Evolutionary conservation across 331 rosid species (phyloP).

Genomic region (Ulmus americana): DNA sequence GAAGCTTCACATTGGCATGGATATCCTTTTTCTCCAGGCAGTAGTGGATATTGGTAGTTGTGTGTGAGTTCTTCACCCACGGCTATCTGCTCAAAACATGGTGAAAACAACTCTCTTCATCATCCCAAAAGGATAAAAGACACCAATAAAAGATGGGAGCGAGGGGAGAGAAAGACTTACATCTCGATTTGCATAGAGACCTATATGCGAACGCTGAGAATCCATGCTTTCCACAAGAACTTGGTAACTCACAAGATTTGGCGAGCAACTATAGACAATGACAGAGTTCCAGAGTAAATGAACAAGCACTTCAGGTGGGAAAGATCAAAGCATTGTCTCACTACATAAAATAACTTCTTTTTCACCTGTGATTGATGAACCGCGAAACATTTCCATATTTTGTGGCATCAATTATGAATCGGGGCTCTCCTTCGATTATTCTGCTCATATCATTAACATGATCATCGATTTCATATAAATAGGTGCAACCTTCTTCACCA

Average conservation of each 20-base stretch:
- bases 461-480: constrained; percentile 54
- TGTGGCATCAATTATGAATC: constrained; percentile 62
- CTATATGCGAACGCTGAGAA: constrained; percentile 65
- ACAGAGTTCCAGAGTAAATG: constrained; percentile 31
- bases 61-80: constrained; percentile 80
- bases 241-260: constrained; percentile 84
- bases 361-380: constrained; percentile 91
- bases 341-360: constrained; percentile 6
- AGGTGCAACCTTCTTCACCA: constrained; percentile 44
- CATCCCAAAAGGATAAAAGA: constrained; percentile 5
- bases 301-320: constrained; percentile 9
- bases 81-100: constrained; percentile 53
- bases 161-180: constrained; percentile 41
- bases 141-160: constrained; percentile 15
- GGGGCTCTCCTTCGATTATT: constrained; percentile 64
- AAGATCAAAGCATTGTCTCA: neutral
- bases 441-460: constrained; percentile 83
- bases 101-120: constrained; percentile 9
- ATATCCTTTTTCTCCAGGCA: constrained; percentile 50
- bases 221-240: constrained; percentile 98
- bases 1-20: constrained; percentile 64
- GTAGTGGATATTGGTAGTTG: constrained; percentile 49
- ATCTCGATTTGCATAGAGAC: constrained; percentile 79
- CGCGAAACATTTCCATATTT: constrained; percentile 83
- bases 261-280: constrained; percentile 59